Conservation (phyloP, 345 rosid genomes). For the Eucalyptus victrix region DNA sequence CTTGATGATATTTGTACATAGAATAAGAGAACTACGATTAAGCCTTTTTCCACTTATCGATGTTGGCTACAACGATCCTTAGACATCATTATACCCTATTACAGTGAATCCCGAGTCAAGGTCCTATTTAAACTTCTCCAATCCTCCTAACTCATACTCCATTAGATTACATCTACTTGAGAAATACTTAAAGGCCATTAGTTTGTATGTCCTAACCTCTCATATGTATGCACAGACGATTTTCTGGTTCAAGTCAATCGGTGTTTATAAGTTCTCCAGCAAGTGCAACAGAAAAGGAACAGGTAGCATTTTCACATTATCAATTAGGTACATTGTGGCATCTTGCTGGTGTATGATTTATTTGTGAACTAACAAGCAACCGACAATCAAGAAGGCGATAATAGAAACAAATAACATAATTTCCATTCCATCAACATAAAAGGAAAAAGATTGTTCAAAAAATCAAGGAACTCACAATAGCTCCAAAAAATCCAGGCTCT, state of each 20-base stretch:
- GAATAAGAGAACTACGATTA: not conserved
- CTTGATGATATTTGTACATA: not conserved
- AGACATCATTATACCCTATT: not conserved
- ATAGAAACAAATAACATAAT: not conserved
- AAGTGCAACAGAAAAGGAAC: not conserved
- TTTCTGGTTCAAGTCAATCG: not conserved
- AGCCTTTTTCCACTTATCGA: not conserved
- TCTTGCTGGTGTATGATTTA: not conserved
- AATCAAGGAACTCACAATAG: slow-evolving; percentile 48
- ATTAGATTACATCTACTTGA: not conserved
- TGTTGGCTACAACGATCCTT: not conserved
- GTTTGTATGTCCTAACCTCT: not conserved
- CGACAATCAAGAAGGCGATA: not conserved
- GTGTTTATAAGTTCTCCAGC: not conserved
- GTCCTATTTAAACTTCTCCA: not conserved
- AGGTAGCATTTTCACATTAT: not conserved
- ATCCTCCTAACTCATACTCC: not conserved
- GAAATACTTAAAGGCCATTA: not conserved
- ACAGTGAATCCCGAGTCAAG: not conserved
- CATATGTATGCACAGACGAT: not conserved
- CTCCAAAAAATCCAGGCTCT: slow-evolving; percentile 83
- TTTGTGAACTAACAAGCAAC: not conserved
- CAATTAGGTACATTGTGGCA: not conserved
- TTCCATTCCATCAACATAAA: not conserved
- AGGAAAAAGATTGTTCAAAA: not conserved